phyloP scores from a whole-genome alignment of 2,329 filamentous ascomycete species.

The Fusarium torreyae region DNA sequence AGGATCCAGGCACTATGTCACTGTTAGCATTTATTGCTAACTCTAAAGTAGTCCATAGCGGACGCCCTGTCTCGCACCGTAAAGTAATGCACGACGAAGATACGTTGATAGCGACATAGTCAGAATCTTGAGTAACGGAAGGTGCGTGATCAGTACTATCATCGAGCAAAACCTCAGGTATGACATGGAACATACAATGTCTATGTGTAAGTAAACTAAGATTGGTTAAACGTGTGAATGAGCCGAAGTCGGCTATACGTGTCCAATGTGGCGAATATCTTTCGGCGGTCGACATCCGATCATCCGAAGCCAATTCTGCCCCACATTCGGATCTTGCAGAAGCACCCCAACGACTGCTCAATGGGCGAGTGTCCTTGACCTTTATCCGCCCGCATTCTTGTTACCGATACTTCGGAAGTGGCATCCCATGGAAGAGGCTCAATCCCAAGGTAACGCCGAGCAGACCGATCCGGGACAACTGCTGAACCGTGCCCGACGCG shows the following conservation, averaged over 20 bases:
- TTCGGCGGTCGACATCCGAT: not conserved
- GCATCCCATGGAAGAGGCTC: not conserved
- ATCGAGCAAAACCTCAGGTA: too few relatives aligned
- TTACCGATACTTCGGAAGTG: not conserved
- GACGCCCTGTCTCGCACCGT: not conserved
- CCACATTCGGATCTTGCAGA: not conserved
- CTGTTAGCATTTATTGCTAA: not conserved
- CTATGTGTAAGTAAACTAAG: too few relatives aligned
- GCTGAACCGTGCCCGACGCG: not conserved
- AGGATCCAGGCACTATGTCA: conserved; percentile 12
- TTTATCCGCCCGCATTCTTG: not conserved
- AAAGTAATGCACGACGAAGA: not conserved
- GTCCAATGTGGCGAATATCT: not conserved
- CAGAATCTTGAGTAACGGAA: not conserved
- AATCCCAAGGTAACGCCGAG: not conserved
- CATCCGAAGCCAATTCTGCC: not conserved
- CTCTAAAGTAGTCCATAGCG: too few relatives aligned
- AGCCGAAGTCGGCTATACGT: not conserved
- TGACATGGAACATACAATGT: not conserved
- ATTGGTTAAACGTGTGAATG: not conserved
- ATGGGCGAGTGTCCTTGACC: not conserved
- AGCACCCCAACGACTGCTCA: not conserved
- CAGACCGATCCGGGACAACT: not conserved
- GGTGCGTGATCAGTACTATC: not conserved
- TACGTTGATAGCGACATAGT: not conserved